Evolutionary conservation across 495 filamentous ascomycete genomes (phyloP), one percentile per base, ranked within the genome.

Genomic region (Aspergillus haitiensis): DNA sequence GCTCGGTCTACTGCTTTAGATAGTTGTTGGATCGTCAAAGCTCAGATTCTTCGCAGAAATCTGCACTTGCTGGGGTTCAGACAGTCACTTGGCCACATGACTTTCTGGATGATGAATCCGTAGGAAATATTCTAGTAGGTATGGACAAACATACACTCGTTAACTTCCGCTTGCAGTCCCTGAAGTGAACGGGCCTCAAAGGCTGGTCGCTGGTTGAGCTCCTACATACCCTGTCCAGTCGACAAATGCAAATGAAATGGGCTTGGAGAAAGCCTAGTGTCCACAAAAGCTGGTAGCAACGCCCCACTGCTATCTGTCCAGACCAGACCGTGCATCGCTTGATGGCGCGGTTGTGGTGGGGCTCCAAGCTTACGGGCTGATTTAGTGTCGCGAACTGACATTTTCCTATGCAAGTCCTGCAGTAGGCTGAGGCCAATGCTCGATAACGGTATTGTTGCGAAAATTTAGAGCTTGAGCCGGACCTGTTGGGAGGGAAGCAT

Each of bases 311-410:
- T 32, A 50, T 48, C 58, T 42, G 58, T 53, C 58, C 58, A 49
- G 49, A 47, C 58, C 50, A 53, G 50, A 27, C 58, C 50, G 50
- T 54, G 58, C 58, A 48, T 37, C 50, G 56, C 56, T 46, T 18
- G 48, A 59, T 52, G 42, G 56, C 44, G 58, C 50, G 52, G 16
- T 48, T 18, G 18, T 27, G 42, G 58, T 60, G 58, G 58, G 58
- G 33, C 58, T 60, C 50, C 42, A 54, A 49, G 58, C 58, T 60
- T 39, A 54, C 58, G 50, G 58, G 39, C 34, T 47, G 35, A 32
- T 48, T 60, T 60, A 54, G 50, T 45, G 39, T 40, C 49, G 50
- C 58, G 50, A 60, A 60, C 58, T 54, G 58, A 60, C 58, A 60
- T 47, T 54, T 55, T 48, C 16, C 39, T 36, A 31, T 60, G 58